Conservation (phyloP, 257 asterid species). For the Ocimum tenuiflorum region DNA sequence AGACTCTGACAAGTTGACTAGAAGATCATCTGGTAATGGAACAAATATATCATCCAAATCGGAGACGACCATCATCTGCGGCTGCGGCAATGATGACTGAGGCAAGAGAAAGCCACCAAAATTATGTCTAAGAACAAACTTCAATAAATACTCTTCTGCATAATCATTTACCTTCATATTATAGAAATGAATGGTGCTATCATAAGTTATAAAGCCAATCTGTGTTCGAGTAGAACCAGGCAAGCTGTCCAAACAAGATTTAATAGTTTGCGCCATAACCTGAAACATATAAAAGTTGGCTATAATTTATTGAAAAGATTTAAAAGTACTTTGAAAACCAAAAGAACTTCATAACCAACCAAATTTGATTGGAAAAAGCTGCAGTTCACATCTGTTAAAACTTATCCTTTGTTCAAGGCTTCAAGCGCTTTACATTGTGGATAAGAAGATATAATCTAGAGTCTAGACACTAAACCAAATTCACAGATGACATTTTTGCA, state of each 20-base stretch:
- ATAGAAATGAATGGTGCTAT: constrained; percentile 90
- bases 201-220: constrained; percentile 92
- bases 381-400: neutral
- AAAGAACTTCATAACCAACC: neutral
- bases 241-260: constrained; percentile 75
- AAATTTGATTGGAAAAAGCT: neutral
- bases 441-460: neutral
- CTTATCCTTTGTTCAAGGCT: neutral
- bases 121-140: constrained; percentile 3
- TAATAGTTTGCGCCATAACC: constrained; percentile 88
- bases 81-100: constrained; percentile 81
- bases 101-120: constrained; percentile 29
- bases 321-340: neutral
- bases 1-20: constrained; percentile 94
- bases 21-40: constrained; percentile 85
- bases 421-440: neutral
- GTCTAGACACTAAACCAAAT: too few relatives aligned
- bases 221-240: constrained; percentile 94
- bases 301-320: neutral
- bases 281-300: constrained; percentile 29
- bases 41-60: constrained; percentile 77
- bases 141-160: constrained; percentile 14
- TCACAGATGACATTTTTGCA: too few relatives aligned
- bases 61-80: constrained; percentile 87
- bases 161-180: constrained; percentile 71